These are phyloP conservation scores for Paralagenidium karlingii DNA, from an alignment of 352 stramenopile genomes.

Conservation along the genomic window DNA sequence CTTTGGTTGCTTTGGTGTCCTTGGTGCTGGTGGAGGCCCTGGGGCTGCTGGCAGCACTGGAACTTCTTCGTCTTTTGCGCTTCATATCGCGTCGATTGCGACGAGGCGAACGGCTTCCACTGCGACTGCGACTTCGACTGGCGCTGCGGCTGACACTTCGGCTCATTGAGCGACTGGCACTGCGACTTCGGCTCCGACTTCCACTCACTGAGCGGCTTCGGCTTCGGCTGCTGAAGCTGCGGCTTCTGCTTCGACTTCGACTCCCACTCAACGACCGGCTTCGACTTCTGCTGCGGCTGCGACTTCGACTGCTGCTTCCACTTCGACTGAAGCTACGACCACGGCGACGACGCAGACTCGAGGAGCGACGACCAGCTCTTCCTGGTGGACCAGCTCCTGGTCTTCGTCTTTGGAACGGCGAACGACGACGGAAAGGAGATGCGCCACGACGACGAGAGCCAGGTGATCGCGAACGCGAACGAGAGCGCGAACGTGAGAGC, in stretches of 20 bases:
- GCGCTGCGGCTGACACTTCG: slow-evolving; percentile 12
- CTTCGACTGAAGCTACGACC: slow-evolving; percentile 8
- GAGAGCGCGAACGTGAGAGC: slow-evolving; percentile 6
- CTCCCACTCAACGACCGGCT: neutral
- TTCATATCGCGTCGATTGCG: slow-evolving; percentile 3
- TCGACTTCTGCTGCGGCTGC: neutral
- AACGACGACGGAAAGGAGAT: slow-evolving; percentile 26
- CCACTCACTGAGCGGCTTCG: slow-evolving; percentile 13
- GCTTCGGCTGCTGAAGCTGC: slow-evolving; percentile 13
- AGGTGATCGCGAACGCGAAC: slow-evolving; percentile 24
- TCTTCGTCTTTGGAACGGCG: neutral
- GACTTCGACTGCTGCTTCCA: slow-evolving; percentile 9
- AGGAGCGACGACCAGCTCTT: neutral
- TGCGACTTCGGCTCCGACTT: slow-evolving; percentile 11
- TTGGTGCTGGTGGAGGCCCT: no score
- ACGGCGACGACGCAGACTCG: slow-evolving; percentile 7
- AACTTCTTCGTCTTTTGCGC: no score
- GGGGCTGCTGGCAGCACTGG: no score
- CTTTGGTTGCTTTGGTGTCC: no score
- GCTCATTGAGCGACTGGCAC: slow-evolving; percentile 10
- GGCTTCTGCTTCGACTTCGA: slow-evolving; percentile 1
- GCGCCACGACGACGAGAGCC: slow-evolving; percentile 19
- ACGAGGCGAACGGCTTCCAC: slow-evolving; percentile 9
- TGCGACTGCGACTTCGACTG: slow-evolving; percentile 14
- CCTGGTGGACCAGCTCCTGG: neutral